Base-by-base conservation (phyloP, 106 monocot genomes). In the Alisma plantagoaquatica region DNA sequence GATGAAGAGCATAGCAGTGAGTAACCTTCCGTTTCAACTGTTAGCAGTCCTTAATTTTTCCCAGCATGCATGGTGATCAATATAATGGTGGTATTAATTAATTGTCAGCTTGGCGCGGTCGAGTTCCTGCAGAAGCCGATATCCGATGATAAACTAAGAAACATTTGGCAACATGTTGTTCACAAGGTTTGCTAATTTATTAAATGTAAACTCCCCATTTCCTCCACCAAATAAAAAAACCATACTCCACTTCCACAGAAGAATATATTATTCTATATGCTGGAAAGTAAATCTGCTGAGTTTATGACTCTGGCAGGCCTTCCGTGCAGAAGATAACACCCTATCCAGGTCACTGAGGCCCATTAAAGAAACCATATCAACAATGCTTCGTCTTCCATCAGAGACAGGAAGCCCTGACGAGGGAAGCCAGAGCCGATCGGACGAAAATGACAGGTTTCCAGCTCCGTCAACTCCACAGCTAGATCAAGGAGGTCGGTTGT, bases 151-250 rank as follows among this genome's bases (percentile, higher is more conserved):
- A 92, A 85, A 43, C 71, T 92, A 6, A 53, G 61, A 46, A 86
- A 85, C 26, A 76, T 92, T 57, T 85, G 91, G 91, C 85, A 92
- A 60, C 85, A 85, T 86, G 85, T 82, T 3, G 81, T 92, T 46
- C 85, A 85, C 49, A 85, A 86, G 80, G 91, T 92, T 18, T 23
- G 49, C n/a, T n/a, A n/a, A n/a, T n/a, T n/a, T n/a, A n/a, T n/a
- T n/a, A n/a, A n/a, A n/a, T n/a, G n/a, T n/a, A n/a, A n/a, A n/a
- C n/a, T n/a, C n/a, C n/a, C n/a, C n/a, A n/a, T n/a, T n/a, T n/a
- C n/a, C n/a, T n/a, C n/a, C n/a, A n/a, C n/a, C n/a, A n/a, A n/a
- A n/a, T n/a, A n/a, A n/a, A n/a, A n/a, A n/a, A n/a, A n/a, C n/a
- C n/a, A n/a, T n/a, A n/a, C n/a, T n/a, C n/a, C n/a, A n/a, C n/a